Percentiles rank a stretch among this genome's conserved stretches.
These are phyloP conservation scores for Neohortaea acidophila DNA, from an alignment of 495 filamentous ascomycete genomes.

Conservation along the genomic window DNA sequence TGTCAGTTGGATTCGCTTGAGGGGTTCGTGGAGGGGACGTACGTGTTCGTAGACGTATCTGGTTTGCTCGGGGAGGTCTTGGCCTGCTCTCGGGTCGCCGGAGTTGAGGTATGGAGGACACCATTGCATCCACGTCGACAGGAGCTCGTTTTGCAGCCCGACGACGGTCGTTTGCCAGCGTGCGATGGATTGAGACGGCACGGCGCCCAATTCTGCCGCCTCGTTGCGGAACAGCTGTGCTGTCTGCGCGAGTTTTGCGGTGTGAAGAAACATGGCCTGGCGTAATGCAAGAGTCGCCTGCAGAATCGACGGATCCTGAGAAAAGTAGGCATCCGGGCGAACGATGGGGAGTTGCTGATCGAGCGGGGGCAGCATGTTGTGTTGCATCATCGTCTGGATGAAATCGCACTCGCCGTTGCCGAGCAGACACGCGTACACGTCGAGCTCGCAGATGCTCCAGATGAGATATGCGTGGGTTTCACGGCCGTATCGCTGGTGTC, in stretches of 20 bases:
- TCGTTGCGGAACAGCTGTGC: constrained; percentile 8
- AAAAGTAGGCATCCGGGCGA: constrained; percentile 25
- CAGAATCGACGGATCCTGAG: constrained; percentile 28
- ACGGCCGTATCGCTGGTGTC: constrained; percentile 31
- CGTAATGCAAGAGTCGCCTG: constrained; percentile 23
- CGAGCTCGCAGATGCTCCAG: constrained; percentile 42
- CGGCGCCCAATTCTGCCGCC: background rate
- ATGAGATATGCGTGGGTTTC: constrained; percentile 39
- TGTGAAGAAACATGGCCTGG: constrained; percentile 6
- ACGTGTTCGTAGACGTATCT: constrained; percentile 34
- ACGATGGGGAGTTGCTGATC: constrained; percentile 17
- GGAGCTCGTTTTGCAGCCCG: constrained; percentile 11
- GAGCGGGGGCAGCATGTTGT: constrained; percentile 34
- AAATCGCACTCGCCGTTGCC: constrained; percentile 39
- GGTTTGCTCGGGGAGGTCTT: constrained; percentile 10
- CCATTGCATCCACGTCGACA: constrained; percentile 1
- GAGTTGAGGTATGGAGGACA: constrained; percentile 7
- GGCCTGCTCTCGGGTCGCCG: constrained; percentile 18
- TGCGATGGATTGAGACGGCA: constrained; percentile 2
- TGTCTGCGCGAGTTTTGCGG: constrained; percentile 7
- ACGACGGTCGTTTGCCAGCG: constrained; percentile 7
- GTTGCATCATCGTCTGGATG: constrained; percentile 31
- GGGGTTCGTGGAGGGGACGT: constrained; percentile 7
- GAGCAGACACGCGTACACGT: constrained; percentile 41
- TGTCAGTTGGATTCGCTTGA: too few relatives aligned